These are phyloP conservation scores for Blastobotrys chiropterorum DNA, from an alignment of 805 yeast genomes.

Conservation along the genomic window DNA sequence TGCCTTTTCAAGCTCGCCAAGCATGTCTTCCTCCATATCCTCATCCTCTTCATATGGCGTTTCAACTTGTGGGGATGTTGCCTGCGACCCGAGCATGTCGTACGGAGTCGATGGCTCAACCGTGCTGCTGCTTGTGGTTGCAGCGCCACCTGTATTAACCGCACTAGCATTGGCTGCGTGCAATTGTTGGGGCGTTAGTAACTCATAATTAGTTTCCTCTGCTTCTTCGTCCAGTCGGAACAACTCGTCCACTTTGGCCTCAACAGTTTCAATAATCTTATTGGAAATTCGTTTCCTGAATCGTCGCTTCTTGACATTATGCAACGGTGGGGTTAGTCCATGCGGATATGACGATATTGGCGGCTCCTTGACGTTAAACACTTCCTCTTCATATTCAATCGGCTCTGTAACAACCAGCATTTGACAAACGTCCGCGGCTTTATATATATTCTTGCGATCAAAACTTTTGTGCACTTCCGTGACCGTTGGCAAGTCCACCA, in stretches of 20 bases:
- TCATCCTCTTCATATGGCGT: conserved; percentile 22
- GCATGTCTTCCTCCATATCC: conserved; percentile 22
- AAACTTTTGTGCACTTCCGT: conserved; percentile 83
- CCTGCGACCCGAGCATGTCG: conserved; percentile 23
- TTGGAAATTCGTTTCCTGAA: conserved; percentile 66
- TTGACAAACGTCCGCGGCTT: conserved; percentile 80
- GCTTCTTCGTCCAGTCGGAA: conserved; percentile 76
- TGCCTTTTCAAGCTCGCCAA: conserved; percentile 31
- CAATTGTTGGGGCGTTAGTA: conserved; percentile 41
- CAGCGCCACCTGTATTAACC: conserved; percentile 14
- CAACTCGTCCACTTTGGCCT: conserved; percentile 69
- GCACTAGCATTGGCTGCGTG: conserved; percentile 18
- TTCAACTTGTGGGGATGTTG: conserved; percentile 2
- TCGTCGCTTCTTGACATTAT: conserved; percentile 60
- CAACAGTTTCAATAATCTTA: conserved; percentile 69
- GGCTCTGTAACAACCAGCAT: conserved; percentile 68
- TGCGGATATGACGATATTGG: conserved; percentile 44
- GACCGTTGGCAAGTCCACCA: conserved; percentile 85
- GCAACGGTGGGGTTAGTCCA: conserved; percentile 79
- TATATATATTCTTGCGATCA: conserved; percentile 82
- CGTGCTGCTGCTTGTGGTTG: conserved; percentile 14
- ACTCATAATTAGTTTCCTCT: conserved; percentile 69
- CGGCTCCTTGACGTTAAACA: conserved; percentile 17
- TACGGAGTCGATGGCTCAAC: conserved; percentile 26
- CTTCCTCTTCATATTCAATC: conserved; percentile 42